Evolutionary conservation across 345 rosid species (phyloP).

Genomic region (Salix suchowensis): DNA sequence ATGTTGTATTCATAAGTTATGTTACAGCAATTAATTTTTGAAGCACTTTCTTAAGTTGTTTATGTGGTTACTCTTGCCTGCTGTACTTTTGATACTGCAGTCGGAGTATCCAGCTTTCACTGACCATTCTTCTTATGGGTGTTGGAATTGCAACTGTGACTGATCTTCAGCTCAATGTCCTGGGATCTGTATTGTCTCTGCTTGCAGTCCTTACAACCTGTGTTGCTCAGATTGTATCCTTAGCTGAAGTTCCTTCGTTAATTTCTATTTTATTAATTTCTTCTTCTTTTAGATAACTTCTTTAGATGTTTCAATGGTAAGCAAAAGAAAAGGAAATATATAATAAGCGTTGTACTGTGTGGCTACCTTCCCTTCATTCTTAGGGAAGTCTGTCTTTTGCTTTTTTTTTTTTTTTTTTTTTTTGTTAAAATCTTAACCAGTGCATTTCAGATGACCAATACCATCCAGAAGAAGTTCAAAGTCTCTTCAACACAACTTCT

Average conservation of each 20-base stretch:
- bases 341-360: neutral
- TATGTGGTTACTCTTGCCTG: conserved; percentile 7
- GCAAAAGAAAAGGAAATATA: neutral
- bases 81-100: conserved; percentile 46
- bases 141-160: conserved; percentile 99
- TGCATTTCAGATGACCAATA: conserved; percentile 84
- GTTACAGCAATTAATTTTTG: neutral
- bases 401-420: conserved; percentile 10
- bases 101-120: conserved; percentile 75
- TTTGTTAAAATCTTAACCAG: conserved; percentile 45
- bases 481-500: conserved; percentile 98
- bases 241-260: conserved; percentile 13
- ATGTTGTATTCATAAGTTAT: neutral
- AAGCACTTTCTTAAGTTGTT: neutral
- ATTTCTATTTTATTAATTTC: conserved; percentile 10
- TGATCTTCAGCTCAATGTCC: conserved; percentile 93
- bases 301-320: conserved; percentile 4
- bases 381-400: neutral
- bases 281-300: neutral
- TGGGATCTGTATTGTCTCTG: conserved; percentile 88
- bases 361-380: neutral
- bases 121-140: conserved; percentile 84
- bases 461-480: conserved; percentile 98
- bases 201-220: conserved; percentile 96
- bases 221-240: conserved; percentile 98